phyloP scores from a whole-genome alignment of 345 rosid species.

The Citrus medica region DNA sequence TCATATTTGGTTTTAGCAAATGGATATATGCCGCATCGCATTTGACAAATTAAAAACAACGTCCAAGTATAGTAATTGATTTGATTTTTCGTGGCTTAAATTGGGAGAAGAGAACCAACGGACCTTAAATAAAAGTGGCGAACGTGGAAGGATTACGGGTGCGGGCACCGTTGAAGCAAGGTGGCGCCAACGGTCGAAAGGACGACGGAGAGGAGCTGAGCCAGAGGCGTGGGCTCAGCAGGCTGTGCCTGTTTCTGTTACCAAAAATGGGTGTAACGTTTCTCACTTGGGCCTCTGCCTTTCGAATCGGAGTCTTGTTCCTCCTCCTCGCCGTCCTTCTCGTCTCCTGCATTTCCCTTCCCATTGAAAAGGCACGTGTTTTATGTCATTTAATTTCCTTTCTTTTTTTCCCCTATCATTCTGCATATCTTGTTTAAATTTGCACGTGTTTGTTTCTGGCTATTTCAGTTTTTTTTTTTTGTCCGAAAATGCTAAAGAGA shows the following conservation, averaged over 20 bases:
- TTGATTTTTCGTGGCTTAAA: not conserved
- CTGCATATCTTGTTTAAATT: not conserved
- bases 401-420: not conserved
- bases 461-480: not conserved
- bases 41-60: not conserved
- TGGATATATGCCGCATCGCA: not conserved
- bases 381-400: not conserved
- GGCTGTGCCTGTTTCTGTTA: slow-evolving; percentile 25
- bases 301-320: slow-evolving; percentile 32
- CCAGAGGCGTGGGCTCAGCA: slow-evolving; percentile 28
- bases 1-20: no score
- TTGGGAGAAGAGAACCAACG: not conserved
- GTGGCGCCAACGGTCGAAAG: slow-evolving; percentile 14
- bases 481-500: not conserved
- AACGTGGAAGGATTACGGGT: slow-evolving; percentile 37
- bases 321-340: slow-evolving; percentile 29
- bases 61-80: not conserved
- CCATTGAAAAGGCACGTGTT: slow-evolving; percentile 33
- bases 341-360: slow-evolving; percentile 37
- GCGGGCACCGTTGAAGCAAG: slow-evolving; percentile 30
- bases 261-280: slow-evolving; percentile 26
- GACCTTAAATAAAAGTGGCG: slow-evolving; percentile 21
- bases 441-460: not conserved
- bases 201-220: slow-evolving; percentile 18
- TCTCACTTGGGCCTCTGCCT: slow-evolving; percentile 26